A percentile compares a stretch with the other conserved stretches of the same genome.
phyloP scores from a whole-genome alignment of 148 eudicot genomes.

The Vaccinium corymbosum region DNA sequence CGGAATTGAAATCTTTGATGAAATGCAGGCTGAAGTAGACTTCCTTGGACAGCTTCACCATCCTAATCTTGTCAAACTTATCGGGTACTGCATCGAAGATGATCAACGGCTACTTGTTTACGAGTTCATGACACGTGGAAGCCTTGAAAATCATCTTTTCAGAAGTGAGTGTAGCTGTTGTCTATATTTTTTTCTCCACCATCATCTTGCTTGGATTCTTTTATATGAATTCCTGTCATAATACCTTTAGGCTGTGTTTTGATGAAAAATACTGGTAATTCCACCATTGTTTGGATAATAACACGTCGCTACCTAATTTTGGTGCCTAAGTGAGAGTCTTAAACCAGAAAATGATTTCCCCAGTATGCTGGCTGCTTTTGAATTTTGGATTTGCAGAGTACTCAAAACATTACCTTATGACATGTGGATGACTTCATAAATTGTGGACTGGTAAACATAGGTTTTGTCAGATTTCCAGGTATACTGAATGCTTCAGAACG shows the following conservation, averaged over 20 bases:
- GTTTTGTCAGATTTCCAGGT: not conserved
- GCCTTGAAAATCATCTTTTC: slow-evolving; percentile 97
- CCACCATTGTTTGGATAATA: not conserved
- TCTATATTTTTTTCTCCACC: not conserved
- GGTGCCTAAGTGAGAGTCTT: not conserved
- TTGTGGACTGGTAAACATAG: not conserved
- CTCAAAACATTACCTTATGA: not conserved
- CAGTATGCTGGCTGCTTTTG: not conserved
- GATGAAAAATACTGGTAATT: not conserved
- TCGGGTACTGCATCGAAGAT: slow-evolving; percentile 90
- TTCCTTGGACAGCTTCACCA: slow-evolving; percentile 96
- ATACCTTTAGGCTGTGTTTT: not conserved
- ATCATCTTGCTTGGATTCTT: not conserved
- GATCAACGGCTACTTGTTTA: slow-evolving; percentile 95
- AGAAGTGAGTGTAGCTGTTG: slow-evolving; percentile 53
- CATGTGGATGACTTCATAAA: not conserved
- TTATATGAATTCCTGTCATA: not conserved
- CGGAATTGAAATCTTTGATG: slow-evolving; percentile 2
- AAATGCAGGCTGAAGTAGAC: slow-evolving; percentile 86
- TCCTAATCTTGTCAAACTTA: slow-evolving; percentile 92
- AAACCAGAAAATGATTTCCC: not conserved
- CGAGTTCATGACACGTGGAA: slow-evolving; percentile 98
- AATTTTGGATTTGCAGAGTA: not conserved
- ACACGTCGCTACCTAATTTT: not conserved
- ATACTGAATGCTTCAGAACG: not conserved